phyloP scores from a whole-genome alignment of 139 green algal genomes.

The Closterium sp. region DNA sequence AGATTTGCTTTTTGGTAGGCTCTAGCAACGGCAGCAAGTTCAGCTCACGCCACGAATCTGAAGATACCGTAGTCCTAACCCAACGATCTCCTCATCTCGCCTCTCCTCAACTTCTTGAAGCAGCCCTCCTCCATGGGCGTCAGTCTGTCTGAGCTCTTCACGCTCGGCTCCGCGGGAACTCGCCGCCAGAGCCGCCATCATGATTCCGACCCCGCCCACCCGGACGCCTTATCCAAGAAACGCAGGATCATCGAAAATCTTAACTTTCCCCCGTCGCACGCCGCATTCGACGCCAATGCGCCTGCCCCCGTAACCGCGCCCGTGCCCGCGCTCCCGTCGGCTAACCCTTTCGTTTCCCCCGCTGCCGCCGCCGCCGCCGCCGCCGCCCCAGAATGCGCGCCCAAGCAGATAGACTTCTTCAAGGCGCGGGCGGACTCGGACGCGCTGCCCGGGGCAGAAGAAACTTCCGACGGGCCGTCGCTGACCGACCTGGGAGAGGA shows the following conservation, averaged over 20 bases:
- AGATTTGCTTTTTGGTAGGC: not conserved
- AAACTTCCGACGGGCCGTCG: not conserved
- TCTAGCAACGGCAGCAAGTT: not conserved
- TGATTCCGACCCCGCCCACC: not conserved
- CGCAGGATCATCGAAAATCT: not conserved
- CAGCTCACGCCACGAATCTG: not conserved
- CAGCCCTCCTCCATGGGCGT: not conserved
- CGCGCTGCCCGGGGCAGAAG: not conserved
- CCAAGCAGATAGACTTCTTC: not conserved
- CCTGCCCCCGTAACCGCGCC: too few relatives aligned
- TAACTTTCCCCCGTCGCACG: not conserved
- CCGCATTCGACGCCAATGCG: not conserved
- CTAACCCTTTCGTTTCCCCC: not conserved
- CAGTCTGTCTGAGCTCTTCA: not conserved
- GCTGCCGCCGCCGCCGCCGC: too few relatives aligned
- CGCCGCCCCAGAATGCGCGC: not conserved
- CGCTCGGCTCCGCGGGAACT: not conserved
- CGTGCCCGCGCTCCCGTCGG: not conserved
- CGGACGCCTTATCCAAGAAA: not conserved
- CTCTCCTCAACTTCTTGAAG: too few relatives aligned
- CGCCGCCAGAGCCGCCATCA: not conserved
- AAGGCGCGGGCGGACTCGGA: not conserved
- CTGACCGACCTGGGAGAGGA: constrained; percentile 15
- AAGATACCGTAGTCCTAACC: not conserved
- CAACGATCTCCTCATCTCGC: too few relatives aligned